Evolutionary conservation across 306 rosid species (phyloP).

Genomic region (Prunus mira): DNA sequence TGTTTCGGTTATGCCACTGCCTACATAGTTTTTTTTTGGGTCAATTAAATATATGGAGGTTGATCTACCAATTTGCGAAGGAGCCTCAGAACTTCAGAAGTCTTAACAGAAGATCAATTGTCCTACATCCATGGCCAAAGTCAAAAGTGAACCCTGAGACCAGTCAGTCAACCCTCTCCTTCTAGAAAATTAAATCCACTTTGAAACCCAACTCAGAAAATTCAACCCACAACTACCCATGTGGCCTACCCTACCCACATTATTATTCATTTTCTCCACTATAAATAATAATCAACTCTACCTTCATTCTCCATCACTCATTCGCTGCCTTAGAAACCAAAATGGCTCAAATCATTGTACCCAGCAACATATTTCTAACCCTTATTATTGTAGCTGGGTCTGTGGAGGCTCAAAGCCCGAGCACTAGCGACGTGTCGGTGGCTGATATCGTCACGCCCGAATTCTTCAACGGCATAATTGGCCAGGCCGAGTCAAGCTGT

Average conservation of each 20-base stretch:
- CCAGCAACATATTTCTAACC: not conserved
- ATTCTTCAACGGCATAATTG: slow-evolving; percentile 52
- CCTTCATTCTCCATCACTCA: not conserved
- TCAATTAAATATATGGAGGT: not conserved
- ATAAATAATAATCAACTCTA: not conserved
- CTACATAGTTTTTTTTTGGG: too few species aligned
- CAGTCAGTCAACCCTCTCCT: not conserved
- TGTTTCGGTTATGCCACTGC: not conserved
- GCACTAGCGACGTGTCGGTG: slow-evolving; percentile 31
- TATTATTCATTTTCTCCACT: too few species aligned
- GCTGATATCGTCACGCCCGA: slow-evolving; percentile 49
- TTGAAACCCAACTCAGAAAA: not conserved
- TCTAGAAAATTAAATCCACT: not conserved
- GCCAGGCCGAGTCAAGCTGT: slow-evolving; percentile 43
- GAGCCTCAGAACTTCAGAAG: not conserved
- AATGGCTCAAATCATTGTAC: not conserved
- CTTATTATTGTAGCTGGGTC: not conserved
- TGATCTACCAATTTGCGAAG: not conserved
- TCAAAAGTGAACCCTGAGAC: not conserved
- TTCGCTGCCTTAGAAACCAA: not conserved
- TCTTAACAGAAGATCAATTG: not conserved
- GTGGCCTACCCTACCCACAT: not conserved
- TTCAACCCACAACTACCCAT: not conserved
- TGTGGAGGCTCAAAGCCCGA: slow-evolving; percentile 29
- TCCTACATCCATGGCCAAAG: not conserved